Evolutionary conservation across 805 yeast genomes (phyloP).

Genomic region (Saturnispora quitensis): DNA sequence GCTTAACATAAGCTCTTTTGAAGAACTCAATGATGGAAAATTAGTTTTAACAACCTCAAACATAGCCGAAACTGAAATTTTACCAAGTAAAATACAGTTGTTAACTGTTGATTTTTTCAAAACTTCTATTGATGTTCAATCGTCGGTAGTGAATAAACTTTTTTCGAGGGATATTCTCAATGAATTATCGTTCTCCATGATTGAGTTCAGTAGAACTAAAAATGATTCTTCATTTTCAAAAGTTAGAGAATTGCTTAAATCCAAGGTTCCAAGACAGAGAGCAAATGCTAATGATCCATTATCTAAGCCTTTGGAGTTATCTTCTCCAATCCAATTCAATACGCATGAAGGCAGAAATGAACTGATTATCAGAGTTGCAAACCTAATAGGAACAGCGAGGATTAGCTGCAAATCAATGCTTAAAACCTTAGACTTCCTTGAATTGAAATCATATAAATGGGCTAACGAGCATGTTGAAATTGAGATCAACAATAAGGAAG

Average conservation of each 20-base stretch:
- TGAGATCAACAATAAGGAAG: neutral
- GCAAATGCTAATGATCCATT: conserved; percentile 1
- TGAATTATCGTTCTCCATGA: neutral
- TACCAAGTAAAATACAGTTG: neutral
- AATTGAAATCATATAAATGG: neutral
- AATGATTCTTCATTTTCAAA: neutral
- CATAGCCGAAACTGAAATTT: neutral
- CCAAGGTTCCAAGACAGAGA: conserved; percentile 8
- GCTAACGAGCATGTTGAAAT: neutral
- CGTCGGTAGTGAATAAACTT: neutral
- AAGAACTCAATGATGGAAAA: neutral
- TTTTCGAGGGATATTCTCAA: conserved; percentile 3
- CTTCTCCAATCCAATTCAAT: neutral
- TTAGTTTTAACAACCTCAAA: neutral
- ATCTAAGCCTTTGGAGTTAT: neutral
- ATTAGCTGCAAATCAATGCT: neutral
- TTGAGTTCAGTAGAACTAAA: neutral
- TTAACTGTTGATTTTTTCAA: neutral
- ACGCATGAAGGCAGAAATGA: neutral
- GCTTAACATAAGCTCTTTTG: neutral
- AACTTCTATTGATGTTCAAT: neutral
- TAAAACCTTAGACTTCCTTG: neutral
- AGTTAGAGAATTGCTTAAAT: conserved; percentile 2
- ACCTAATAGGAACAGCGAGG: conserved; percentile 6
- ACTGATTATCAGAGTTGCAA: conserved; percentile 1